A percentile compares a stretch with the other conserved stretches of the same genome.
These are phyloP conservation scores for Pseudogymnoascus sp. DNA, from an alignment of 2,329 filamentous ascomycete species.

Conservation along the genomic window DNA sequence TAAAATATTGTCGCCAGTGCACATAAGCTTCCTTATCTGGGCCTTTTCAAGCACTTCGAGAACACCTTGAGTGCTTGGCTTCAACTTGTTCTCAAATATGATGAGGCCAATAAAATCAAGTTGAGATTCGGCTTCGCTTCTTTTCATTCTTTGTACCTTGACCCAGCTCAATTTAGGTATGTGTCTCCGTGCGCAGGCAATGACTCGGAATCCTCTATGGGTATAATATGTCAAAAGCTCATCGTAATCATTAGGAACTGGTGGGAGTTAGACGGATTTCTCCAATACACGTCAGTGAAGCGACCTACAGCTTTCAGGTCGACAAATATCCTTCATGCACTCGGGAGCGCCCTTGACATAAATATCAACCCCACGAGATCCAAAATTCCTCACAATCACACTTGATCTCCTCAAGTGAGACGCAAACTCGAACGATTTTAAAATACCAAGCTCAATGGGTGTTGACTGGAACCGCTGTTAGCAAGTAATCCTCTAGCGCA, in stretches of 20 bases:
- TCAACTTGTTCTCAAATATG: constrained; percentile 97
- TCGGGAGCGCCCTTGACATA: constrained; percentile 97
- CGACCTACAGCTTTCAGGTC: constrained; percentile 63
- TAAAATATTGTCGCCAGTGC: constrained; percentile 94
- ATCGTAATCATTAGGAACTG: constrained; percentile 81
- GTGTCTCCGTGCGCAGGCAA: constrained; percentile 87
- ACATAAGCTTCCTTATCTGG: constrained; percentile 88
- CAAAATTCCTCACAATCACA: constrained; percentile 84
- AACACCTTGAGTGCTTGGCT: constrained; percentile 74
- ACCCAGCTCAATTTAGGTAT: constrained; percentile 86
- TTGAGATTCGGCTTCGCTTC: constrained; percentile 73
- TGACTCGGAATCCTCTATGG: constrained; percentile 91
- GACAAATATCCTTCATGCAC: constrained; percentile 91
- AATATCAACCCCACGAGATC: constrained; percentile 73
- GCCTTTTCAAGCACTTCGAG: constrained; percentile 76
- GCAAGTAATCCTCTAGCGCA: background rate
- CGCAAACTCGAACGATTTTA: constrained; percentile 91
- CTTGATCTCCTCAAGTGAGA: constrained; percentile 88
- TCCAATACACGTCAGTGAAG: background rate
- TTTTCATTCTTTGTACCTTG: constrained; percentile 88
- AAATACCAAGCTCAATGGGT: constrained; percentile 77
- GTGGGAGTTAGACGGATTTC: constrained; percentile 13
- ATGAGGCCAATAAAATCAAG: constrained; percentile 94
- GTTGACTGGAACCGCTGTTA: constrained; percentile 31
- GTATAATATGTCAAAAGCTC: constrained; percentile 87